These are phyloP conservation scores for Boeremia exigua DNA, from an alignment of 2,329 filamentous ascomycete genomes.

Conservation along the genomic window DNA sequence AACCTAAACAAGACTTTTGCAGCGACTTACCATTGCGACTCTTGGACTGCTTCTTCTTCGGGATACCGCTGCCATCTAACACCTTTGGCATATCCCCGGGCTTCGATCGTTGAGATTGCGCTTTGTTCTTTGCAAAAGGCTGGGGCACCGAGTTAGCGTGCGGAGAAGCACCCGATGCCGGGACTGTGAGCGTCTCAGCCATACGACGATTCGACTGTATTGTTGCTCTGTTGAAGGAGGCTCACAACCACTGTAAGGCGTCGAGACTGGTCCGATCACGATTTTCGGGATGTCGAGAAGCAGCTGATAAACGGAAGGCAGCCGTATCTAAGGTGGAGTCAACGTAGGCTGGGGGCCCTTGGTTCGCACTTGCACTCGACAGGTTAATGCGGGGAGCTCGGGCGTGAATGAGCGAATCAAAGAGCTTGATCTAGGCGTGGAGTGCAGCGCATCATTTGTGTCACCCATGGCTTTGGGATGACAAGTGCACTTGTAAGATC, in stretches of 20 bases:
- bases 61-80: constrained; percentile 47
- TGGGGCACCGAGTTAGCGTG: background rate
- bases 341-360: background rate
- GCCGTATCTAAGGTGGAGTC: constrained; percentile 14
- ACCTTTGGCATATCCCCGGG: constrained; percentile 32
- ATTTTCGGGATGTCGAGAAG: constrained; percentile 13
- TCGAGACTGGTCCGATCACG: background rate
- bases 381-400: constrained; percentile 11
- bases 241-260: constrained; percentile 7
- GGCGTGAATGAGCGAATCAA: constrained; percentile 9
- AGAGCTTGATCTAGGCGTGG: constrained; percentile 55
- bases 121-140: background rate
- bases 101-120: constrained; percentile 21
- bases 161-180: constrained; percentile 16
- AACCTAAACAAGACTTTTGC: too few species aligned
- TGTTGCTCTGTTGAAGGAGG: constrained; percentile 3
- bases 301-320: background rate
- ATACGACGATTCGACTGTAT: constrained; percentile 33
- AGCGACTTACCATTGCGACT: constrained; percentile 71
- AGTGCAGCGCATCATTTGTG: constrained; percentile 38
- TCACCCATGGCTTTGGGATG: constrained; percentile 60
- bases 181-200: constrained; percentile 1
- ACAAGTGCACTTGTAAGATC: constrained; percentile 52
- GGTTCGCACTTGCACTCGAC: constrained; percentile 5
- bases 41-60: constrained; percentile 75